Conservation (phyloP, 768 basidiomycete genomes). For the Trametes meyenii region DNA sequence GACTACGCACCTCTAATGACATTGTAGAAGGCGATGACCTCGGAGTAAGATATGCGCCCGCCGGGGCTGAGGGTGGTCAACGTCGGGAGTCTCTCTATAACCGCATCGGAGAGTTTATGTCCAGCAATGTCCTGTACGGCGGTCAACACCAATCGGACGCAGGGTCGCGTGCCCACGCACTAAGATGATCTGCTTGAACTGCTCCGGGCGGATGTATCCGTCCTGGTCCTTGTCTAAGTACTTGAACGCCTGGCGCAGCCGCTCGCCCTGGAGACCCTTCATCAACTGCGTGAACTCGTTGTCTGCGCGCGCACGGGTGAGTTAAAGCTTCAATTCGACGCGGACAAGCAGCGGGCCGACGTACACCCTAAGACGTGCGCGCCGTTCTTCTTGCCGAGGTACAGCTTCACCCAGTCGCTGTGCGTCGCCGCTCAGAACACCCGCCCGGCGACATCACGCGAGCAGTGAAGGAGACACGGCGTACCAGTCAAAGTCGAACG, state of each 20-base stretch:
- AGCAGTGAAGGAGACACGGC: conserved; percentile 28
- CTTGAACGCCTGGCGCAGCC: conserved; percentile 94
- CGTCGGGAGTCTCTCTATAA: conserved; percentile 91
- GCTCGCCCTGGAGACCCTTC: conserved; percentile 98
- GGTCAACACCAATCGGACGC: not conserved
- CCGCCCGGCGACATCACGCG: not conserved
- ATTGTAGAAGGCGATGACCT: conserved; percentile 97
- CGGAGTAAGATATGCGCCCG: conserved; percentile 91
- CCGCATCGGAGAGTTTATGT: conserved; percentile 94
- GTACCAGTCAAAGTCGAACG: conserved; percentile 94
- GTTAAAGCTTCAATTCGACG: not conserved
- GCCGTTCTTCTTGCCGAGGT: conserved; percentile 91
- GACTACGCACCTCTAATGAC: conserved; percentile 74
- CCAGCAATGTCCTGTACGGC: conserved; percentile 83
- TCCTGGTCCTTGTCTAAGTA: conserved; percentile 88
- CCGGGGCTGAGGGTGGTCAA: conserved; percentile 88
- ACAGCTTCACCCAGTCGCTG: conserved; percentile 95
- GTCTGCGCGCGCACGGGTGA: conserved; percentile 46
- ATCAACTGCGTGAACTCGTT: conserved; percentile 98
- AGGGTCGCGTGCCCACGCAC: conserved; percentile 46
- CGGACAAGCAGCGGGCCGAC: conserved; percentile 33
- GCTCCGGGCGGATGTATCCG: conserved; percentile 90
- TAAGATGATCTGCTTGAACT: conserved; percentile 94
- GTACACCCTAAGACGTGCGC: conserved; percentile 89
- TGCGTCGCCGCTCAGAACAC: not conserved